phyloP scores from a whole-genome alignment of 1,284 basidiomycete genomes.

The Marasmius sp. region DNA sequence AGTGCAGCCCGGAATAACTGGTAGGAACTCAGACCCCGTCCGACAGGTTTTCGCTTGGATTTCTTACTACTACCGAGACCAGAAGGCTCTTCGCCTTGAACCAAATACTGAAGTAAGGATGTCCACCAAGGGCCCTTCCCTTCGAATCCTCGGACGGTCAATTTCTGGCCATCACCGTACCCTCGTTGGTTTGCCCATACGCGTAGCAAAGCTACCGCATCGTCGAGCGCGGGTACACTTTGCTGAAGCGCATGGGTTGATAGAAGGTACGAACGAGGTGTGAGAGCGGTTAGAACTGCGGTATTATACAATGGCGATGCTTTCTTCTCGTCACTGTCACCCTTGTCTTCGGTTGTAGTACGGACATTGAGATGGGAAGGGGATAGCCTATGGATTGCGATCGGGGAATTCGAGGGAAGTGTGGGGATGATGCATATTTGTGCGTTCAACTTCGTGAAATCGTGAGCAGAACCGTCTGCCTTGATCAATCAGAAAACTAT shows the following conservation, averaged over 20 bases:
- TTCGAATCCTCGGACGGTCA: conserved; percentile 70
- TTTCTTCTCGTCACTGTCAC: conserved; percentile 19
- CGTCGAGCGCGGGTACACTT: conserved; percentile 63
- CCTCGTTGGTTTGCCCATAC: conserved; percentile 92
- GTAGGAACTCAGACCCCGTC: conserved; percentile 80
- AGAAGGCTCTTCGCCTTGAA: conserved; percentile 64
- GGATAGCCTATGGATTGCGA: conserved; percentile 69
- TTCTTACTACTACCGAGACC: conserved; percentile 22
- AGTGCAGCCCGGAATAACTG: conserved; percentile 83
- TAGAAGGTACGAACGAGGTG: conserved; percentile 69
- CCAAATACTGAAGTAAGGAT: conserved; percentile 68
- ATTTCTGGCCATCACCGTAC: conserved; percentile 53
- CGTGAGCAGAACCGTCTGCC: conserved; percentile 29
- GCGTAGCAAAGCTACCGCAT: conserved; percentile 80
- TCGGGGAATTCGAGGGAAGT: conserved; percentile 54
- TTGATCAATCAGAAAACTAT: conserved; percentile 8
- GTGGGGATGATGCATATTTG: conserved; percentile 77
- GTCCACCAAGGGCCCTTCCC: conserved; percentile 70
- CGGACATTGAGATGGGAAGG: conserved; percentile 78
- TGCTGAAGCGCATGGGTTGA: conserved; percentile 68
- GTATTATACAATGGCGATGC: conserved; percentile 77
- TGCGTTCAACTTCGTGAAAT: conserved; percentile 69
- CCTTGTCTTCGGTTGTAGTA: conserved; percentile 21
- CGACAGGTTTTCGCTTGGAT: conserved; percentile 54
- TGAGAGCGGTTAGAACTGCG: conserved; percentile 65